phyloP scores from a whole-genome alignment of 1,284 basidiomycete species.

The Rugosomyces carneus region DNA sequence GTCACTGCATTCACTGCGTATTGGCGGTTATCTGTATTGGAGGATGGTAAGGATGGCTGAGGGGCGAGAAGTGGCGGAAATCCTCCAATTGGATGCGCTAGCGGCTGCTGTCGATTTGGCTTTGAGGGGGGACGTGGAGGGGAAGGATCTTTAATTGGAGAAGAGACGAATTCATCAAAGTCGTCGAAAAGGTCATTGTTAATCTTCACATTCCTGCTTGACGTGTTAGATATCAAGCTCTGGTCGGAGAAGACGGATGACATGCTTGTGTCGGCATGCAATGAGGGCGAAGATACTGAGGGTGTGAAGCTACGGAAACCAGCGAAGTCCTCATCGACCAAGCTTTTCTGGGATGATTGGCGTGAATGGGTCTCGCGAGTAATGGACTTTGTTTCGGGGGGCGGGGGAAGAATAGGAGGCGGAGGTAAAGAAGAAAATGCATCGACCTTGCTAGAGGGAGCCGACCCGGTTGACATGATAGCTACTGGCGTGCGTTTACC shows the following conservation, averaged over 20 bases:
- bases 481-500: constrained; percentile 20
- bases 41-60: constrained; percentile 18
- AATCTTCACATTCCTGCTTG: constrained; percentile 7
- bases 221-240: constrained; percentile 14
- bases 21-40: too few relatives aligned
- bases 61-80: constrained; percentile 14
- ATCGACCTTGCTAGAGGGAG: constrained; percentile 8
- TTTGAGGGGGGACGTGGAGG: constrained; percentile 42
- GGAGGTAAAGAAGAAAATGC: constrained; percentile 17
- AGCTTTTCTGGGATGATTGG: constrained; percentile 7
- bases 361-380: background rate
- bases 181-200: constrained; percentile 13
- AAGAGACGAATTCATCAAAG: constrained; percentile 41
- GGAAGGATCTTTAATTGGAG: constrained; percentile 31
- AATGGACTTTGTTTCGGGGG: constrained; percentile 10
- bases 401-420: constrained; percentile 18
- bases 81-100: constrained; percentile 8
- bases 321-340: constrained; percentile 32
- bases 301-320: constrained; percentile 28
- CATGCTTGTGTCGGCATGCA: constrained; percentile 13
- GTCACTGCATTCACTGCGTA: too few relatives aligned
- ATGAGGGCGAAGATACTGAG: constrained; percentile 18
- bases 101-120: constrained; percentile 12
- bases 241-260: constrained; percentile 18
- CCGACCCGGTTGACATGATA: constrained; percentile 23